Evolutionary conservation across 2,329 filamentous ascomycete genomes (phyloP).

Genomic region (Calonectria honghensis): DNA sequence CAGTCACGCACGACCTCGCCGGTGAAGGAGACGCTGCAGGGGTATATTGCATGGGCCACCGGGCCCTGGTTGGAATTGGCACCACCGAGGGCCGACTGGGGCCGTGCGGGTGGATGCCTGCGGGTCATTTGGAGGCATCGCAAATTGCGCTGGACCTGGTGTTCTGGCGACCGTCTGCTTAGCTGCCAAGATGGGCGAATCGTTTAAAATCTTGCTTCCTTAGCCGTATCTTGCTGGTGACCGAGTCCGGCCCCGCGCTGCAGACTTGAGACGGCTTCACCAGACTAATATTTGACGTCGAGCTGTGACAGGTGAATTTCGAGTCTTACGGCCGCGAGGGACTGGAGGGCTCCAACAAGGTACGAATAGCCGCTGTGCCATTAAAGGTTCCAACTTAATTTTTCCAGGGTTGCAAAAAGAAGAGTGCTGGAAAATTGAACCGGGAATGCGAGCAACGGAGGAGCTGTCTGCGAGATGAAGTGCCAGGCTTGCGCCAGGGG

Average conservation of each 20-base stretch:
- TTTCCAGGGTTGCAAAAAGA: conserved; percentile 5
- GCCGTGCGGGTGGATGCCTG: conserved; percentile 48
- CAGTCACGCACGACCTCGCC: conserved; percentile 33
- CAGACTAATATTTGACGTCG: conserved; percentile 13
- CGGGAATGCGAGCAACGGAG: conserved; percentile 17
- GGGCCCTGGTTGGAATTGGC: conserved; percentile 29
- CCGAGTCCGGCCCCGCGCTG: conserved; percentile 11
- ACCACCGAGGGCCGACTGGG: conserved; percentile 29
- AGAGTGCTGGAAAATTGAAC: conserved; percentile 22
- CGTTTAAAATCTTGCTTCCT: conserved; percentile 20
- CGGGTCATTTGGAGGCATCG: conserved; percentile 46
- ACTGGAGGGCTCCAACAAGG: conserved; percentile 10
- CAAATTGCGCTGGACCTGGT: conserved; percentile 52
- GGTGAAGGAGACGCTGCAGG: conserved; percentile 35
- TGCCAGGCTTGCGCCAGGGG: conserved; percentile 27
- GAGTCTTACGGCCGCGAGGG: conserved; percentile 33
- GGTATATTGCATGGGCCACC: conserved; percentile 25
- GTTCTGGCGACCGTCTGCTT: conserved; percentile 25
- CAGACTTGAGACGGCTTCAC: conserved; percentile 5
- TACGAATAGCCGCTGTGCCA: not conserved
- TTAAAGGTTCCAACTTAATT: conserved; percentile 21
- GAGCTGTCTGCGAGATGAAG: conserved; percentile 26
- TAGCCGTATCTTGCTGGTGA: conserved; percentile 7
- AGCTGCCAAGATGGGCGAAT: conserved; percentile 27
- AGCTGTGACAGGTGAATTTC: conserved; percentile 39